Evolutionary conservation across 2,329 filamentous ascomycete genomes (phyloP), one percentile per base, ranked within the genome.

Genomic region (Aureobasidium sp.): DNA sequence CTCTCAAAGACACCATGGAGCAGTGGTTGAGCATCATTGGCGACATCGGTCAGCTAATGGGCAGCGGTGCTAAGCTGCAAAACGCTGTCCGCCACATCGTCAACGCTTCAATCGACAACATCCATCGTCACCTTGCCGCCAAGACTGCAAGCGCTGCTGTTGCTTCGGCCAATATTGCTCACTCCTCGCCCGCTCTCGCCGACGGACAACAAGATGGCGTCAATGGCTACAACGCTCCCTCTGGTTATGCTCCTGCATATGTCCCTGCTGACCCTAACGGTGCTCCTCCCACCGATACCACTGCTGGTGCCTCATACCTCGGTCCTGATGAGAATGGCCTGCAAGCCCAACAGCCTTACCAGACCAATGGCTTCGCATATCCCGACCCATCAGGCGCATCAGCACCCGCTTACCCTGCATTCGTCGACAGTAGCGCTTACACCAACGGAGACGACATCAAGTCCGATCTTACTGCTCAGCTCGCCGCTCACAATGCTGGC

Each of bases 11-110:
- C 9, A 87, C 91, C 59, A 91, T 91, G 87, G 79, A 82, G 36
- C 74, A 79, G 25, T 92, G 89, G 86, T 76, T 90, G 52, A 78
- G 80, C 37, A 82, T 92, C 45, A 80, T 93, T 65, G 81, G 81
- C 31, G 86, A 90, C 62, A 84, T 86, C 52, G 84, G 86, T 22
- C 76, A 77, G 42, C 75, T 90, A n/a, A 74, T 90, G 45, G 87
- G 88, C 29, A 79, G 80, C 31, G 80, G 78, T 9, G 72, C 75
- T 44, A 75, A 75, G 20, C 72, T 84, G 12, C 77, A 77, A 62
- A 74, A 77, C 44, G 77, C 79, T 1, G 76, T 83, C n/a, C 72
- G 75, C 20, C 71, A 72, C 17, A 80, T 84, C 27, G 75, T 81
- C 8, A 76, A 80, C 53, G 74, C 76, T 34, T 79, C 78, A 2